Conservation (phyloP, 2,329 filamentous ascomycete species). For the Botrytis hyacinthi region DNA sequence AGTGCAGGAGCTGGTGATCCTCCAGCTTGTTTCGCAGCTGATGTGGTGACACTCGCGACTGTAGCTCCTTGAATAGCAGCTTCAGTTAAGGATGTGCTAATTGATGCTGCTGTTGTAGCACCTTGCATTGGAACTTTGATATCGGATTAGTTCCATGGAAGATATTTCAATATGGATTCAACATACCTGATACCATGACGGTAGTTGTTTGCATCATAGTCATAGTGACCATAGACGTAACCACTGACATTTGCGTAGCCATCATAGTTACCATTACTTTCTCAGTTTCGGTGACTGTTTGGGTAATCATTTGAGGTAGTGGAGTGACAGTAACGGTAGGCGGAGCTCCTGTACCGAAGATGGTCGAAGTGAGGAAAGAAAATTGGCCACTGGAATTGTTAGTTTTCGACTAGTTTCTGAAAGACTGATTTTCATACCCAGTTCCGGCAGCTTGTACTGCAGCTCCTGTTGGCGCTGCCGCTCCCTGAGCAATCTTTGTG, state of each 20-base stretch:
- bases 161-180: not conserved
- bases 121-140: not conserved
- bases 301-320: slow-evolving; percentile 30
- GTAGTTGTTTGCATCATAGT: slow-evolving; percentile 22
- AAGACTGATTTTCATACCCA: not conserved
- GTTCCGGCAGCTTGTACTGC: slow-evolving; percentile 21
- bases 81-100: not conserved
- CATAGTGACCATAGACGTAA: slow-evolving; percentile 27
- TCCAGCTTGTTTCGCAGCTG: not conserved
- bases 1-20: slow-evolving; percentile 7
- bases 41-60: not conserved
- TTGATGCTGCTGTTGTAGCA: not conserved
- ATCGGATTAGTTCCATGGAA: slow-evolving; percentile 1
- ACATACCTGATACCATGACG: slow-evolving; percentile 14
- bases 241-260: slow-evolving; percentile 13
- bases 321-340: slow-evolving; percentile 43
- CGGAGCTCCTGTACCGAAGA: slow-evolving; percentile 37
- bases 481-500: slow-evolving; percentile 36
- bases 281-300: slow-evolving; percentile 24
- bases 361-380: slow-evolving; percentile 42
- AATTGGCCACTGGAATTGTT: slow-evolving; percentile 33
- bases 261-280: slow-evolving; percentile 12
- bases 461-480: slow-evolving; percentile 29
- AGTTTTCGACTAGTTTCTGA: slow-evolving; percentile 20
- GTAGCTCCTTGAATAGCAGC: slow-evolving; percentile 1